Percentiles rank a stretch among this genome's conserved stretches.
These are phyloP conservation scores for Tuber borchii DNA, from an alignment of 495 filamentous ascomycete species.

Conservation along the genomic window DNA sequence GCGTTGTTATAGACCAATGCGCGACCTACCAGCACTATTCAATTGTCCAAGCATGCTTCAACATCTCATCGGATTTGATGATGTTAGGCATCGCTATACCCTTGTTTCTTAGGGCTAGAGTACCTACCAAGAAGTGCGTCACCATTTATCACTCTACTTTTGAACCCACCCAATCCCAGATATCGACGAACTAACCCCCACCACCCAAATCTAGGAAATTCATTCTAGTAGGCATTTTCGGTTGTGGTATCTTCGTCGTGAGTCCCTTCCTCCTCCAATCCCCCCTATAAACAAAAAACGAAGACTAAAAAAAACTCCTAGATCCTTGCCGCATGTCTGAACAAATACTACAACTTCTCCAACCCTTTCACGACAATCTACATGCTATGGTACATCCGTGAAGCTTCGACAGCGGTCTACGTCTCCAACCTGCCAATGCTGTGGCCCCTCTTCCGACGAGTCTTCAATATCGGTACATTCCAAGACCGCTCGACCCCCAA, in stretches of 20 bases:
- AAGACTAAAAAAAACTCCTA: neutral
- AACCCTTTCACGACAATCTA: constrained; percentile 46
- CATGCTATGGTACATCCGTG: constrained; percentile 51
- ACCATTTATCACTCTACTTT: neutral
- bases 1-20: constrained; percentile 43
- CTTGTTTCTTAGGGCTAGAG: constrained; percentile 42
- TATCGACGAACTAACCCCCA: neutral
- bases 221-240: constrained; percentile 46
- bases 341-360: constrained; percentile 48
- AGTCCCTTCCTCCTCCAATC: neutral
- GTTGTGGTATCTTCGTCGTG: constrained; percentile 47
- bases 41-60: constrained; percentile 48
- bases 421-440: constrained; percentile 50
- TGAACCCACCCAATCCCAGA: too few species aligned
- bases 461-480: constrained; percentile 50
- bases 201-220: constrained; percentile 37
- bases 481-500: constrained; percentile 27
- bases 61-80: constrained; percentile 49
- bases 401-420: constrained; percentile 47
- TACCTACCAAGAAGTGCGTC: constrained; percentile 43
- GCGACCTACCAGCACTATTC: constrained; percentile 48
- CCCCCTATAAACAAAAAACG: neutral
- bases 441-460: constrained; percentile 47
- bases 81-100: constrained; percentile 49
- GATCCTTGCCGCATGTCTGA: constrained; percentile 47